phyloP scores from a whole-genome alignment of 768 basidiomycete genomes.

The Pleurotus salmoneostramineus region DNA sequence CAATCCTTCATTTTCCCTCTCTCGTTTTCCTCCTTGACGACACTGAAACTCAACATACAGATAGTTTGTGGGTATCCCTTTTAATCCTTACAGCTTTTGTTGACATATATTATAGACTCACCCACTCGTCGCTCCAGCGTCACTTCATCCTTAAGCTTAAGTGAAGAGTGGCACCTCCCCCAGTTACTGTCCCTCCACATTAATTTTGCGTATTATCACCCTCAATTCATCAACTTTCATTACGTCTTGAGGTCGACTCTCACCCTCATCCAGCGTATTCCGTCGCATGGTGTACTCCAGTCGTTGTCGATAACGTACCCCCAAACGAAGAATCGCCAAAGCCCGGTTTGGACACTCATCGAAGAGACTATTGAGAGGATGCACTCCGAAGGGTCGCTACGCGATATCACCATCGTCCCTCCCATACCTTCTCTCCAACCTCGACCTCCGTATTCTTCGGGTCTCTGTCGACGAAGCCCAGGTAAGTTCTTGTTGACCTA shows the following conservation, averaged over 20 bases:
- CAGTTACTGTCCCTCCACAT: background rate
- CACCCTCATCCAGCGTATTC: background rate
- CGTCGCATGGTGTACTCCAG: background rate
- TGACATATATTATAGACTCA: no score
- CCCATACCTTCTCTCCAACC: background rate
- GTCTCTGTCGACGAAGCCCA: background rate
- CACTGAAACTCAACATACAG: background rate
- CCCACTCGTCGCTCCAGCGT: no score
- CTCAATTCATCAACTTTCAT: background rate
- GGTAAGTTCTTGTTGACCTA: background rate
- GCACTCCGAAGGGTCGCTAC: background rate
- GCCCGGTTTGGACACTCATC: background rate
- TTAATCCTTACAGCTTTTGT: no score
- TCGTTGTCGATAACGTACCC: background rate
- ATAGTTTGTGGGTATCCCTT: background rate
- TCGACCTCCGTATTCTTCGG: background rate
- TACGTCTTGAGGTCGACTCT: background rate
- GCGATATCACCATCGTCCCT: background rate
- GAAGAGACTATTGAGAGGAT: background rate
- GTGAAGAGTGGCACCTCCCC: background rate
- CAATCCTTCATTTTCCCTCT: background rate
- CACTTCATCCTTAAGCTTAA: background rate
- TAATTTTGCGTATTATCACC: background rate
- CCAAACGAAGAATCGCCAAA: background rate
- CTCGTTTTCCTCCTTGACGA: background rate